Percentiles rank a stretch among this genome's conserved stretches.
Conservation (phyloP, 306 rosid species). For the Argentina anserina region DNA sequence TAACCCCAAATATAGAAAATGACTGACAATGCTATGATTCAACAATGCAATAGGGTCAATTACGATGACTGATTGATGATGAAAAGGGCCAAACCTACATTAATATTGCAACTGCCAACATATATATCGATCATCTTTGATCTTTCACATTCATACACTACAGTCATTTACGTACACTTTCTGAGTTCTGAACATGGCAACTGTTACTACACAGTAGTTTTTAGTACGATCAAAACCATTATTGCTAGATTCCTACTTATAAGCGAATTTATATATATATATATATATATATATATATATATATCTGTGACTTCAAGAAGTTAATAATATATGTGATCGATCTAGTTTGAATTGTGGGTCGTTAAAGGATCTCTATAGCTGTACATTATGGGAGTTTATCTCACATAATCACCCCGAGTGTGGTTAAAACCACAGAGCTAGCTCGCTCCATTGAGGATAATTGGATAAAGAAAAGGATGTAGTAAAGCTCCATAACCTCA, state of each 20-base stretch:
- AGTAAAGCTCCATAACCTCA: too few relatives aligned
- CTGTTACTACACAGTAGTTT: not conserved
- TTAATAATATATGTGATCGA: not conserved
- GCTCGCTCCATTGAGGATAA: not conserved
- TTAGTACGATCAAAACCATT: not conserved
- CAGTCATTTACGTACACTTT: not conserved
- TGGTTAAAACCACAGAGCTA: not conserved
- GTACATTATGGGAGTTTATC: not conserved
- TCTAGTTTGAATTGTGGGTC: not conserved
- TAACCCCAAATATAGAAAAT: not conserved
- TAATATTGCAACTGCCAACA: not conserved
- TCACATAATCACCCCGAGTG: not conserved
- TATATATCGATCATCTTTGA: not conserved
- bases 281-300: too few relatives aligned
- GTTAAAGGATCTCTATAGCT: not conserved
- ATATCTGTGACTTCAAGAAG: not conserved
- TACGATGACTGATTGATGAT: not conserved
- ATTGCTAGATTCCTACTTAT: not conserved
- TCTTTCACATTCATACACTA: not conserved
- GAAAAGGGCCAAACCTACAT: not conserved
- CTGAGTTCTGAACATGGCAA: slow-evolving; percentile 1
- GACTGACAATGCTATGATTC: not conserved
- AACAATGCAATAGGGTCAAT: not conserved
- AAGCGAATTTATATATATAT: not conserved
- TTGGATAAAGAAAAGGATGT: not conserved